Percentiles rank a stretch among this genome's conserved stretches.
Conservation (phyloP, 352 stramenopile species). For the Pythium utonaiense region DNA sequence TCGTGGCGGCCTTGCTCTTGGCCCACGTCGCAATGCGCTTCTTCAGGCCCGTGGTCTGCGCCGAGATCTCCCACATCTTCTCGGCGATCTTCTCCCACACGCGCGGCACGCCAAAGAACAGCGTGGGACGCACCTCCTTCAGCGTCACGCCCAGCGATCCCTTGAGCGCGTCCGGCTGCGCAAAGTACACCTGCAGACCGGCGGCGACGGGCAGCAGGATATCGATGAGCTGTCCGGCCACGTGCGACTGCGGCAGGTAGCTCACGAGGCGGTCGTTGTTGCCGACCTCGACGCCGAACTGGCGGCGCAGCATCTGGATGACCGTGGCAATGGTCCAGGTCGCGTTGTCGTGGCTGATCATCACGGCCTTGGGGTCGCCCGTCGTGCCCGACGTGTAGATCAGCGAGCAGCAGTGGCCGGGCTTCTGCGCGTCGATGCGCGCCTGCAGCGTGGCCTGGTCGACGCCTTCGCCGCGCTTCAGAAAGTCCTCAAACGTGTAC, state of each 20-base stretch:
- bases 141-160: slow-evolving; percentile 82
- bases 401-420: slow-evolving; percentile 85
- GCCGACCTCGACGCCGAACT: slow-evolving; percentile 52
- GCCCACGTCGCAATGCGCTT: slow-evolving; percentile 90
- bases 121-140: slow-evolving; percentile 82
- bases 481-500: slow-evolving; percentile 79
- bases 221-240: slow-evolving; percentile 87
- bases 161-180: slow-evolving; percentile 88
- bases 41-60: slow-evolving; percentile 88
- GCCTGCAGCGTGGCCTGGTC: slow-evolving; percentile 60
- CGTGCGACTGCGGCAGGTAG: slow-evolving; percentile 89
- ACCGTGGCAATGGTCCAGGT: slow-evolving; percentile 78
- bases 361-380: slow-evolving; percentile 93
- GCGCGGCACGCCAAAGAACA: slow-evolving; percentile 90
- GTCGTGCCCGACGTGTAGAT: slow-evolving; percentile 96
- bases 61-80: slow-evolving; percentile 84
- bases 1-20: slow-evolving; percentile 81
- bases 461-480: slow-evolving; percentile 67
- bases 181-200: slow-evolving; percentile 83
- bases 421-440: slow-evolving; percentile 75
- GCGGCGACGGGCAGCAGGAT: slow-evolving; percentile 71
- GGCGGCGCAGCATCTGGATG: slow-evolving; percentile 53
- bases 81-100: slow-evolving; percentile 93
- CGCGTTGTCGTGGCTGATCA: slow-evolving; percentile 96
- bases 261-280: slow-evolving; percentile 76